phyloP scores from a whole-genome alignment of 306 rosid genomes.

The Fragaria iinumae region DNA sequence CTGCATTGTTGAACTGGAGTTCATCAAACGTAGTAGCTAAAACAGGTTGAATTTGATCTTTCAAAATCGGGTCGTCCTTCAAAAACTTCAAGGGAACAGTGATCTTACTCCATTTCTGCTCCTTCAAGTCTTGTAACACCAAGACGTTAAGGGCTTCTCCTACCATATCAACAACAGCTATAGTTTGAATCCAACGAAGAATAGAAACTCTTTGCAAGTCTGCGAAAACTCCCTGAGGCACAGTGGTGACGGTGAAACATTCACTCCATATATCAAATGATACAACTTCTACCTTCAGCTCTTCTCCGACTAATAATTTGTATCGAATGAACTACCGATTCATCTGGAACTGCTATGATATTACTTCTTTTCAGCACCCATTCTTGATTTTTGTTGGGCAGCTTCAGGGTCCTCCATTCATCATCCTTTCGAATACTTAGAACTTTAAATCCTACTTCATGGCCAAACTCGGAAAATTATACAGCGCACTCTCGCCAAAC shows the following conservation, averaged over 20 bases:
- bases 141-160: not conserved
- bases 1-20: not conserved
- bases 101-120: not conserved
- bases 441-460: not conserved
- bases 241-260: not conserved
- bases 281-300: not conserved
- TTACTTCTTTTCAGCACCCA: fast-evolving
- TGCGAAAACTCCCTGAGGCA: not conserved
- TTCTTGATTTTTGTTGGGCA: not conserved
- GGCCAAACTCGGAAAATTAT: too few species aligned
- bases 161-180: not conserved
- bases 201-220: not conserved
- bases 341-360: not conserved
- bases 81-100: not conserved
- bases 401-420: not conserved
- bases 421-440: not conserved
- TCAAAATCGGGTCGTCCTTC: not conserved
- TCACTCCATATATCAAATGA: not conserved
- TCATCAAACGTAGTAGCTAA: not conserved
- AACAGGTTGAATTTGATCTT: not conserved
- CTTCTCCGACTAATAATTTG: not conserved
- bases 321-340: not conserved
- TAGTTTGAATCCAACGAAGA: not conserved
- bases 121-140: not conserved
- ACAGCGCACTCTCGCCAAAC: too few species aligned